Evolutionary conservation across 2,329 filamentous ascomycete genomes (phyloP), one percentile per base, ranked within the genome.

Genomic region (Fusarium incarnatum): DNA sequence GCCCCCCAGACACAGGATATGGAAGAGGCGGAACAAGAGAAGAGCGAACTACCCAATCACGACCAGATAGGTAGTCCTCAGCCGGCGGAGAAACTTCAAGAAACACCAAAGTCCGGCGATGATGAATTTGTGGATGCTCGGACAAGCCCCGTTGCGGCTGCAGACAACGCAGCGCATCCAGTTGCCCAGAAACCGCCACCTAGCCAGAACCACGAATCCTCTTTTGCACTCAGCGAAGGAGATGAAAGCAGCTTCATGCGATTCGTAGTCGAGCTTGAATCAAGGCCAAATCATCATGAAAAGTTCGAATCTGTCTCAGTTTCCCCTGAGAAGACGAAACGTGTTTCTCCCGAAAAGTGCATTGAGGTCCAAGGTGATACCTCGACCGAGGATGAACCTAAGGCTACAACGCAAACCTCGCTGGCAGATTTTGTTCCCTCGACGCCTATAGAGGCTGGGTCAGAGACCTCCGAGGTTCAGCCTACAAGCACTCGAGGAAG

Each of bases 51-150:
- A 12, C 56, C 50, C 10, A 22, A 45, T 16, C 50, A 69, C 22
- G 45, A 45, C 11, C 64, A 49, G n/a, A 48, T 53, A 22, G 48
- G 46, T 8, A 75, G 64, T 11, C 64, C 71, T 5, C 54, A 52
- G 28, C 75, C 62, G 41, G 40, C 62, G 27, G 56, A 53, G 20
- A 53, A 74, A 49, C 63, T 54, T 22, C 72, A 79, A 32, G 79
- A 79, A 32, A 82, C 82, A 8, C 81, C 83, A 2, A 84, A 77
- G 52, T 83, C 82, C 4, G 82, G 80, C 22, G 78, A 79, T 8
- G 82, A 86, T n/a, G 80, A 82, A 22, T 86, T 83, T 70, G 80
- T 86, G 41, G 85, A 88, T 73, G 85, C 84, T 15, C 79, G 78
- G 45, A 83, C 79, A 34, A 87, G 83, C 57, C 84, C 83, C 10